These are phyloP conservation scores for Aureoboletus auriporus DNA, from an alignment of 768 basidiomycete genomes.

Conservation along the genomic window DNA sequence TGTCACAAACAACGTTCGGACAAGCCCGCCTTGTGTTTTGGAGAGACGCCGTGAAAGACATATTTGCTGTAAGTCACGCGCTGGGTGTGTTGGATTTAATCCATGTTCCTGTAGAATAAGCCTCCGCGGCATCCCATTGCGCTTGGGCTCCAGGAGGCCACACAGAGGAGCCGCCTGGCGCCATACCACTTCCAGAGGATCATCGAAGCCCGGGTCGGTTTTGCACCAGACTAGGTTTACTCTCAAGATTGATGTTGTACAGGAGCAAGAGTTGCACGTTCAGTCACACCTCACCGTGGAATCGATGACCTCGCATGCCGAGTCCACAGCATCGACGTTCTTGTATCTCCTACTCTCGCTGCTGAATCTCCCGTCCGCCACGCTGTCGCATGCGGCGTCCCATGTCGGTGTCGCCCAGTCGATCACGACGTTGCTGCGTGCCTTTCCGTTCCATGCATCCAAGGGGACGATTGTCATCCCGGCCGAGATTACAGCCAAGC, in stretches of 20 bases:
- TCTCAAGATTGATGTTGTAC: slow-evolving; percentile 20
- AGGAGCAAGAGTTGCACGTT: slow-evolving; percentile 66
- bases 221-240: neutral
- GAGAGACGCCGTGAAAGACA: slow-evolving; percentile 71
- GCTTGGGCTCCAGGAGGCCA: slow-evolving; percentile 61
- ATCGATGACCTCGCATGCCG: slow-evolving; percentile 67
- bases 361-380: slow-evolving; percentile 50
- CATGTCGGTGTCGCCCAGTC: slow-evolving; percentile 78
- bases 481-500: slow-evolving; percentile 74
- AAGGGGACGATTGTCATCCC: slow-evolving; percentile 73
- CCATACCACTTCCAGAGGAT: slow-evolving; percentile 80
- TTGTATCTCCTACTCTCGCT: slow-evolving; percentile 74
- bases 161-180: slow-evolving; percentile 47
- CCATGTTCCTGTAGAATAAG: slow-evolving; percentile 47
- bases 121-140: slow-evolving; percentile 82
- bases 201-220: slow-evolving; percentile 74
- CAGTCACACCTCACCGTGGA: slow-evolving; percentile 65
- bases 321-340: slow-evolving; percentile 75
- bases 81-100: slow-evolving; percentile 3
- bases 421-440: slow-evolving; percentile 66
- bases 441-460: slow-evolving; percentile 71
- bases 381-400: slow-evolving; percentile 72
- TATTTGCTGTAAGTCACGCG: slow-evolving; percentile 51
- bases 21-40: slow-evolving; percentile 86
- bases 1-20: slow-evolving; percentile 72